Evolutionary conservation across 495 filamentous ascomycete species (phyloP).

Genomic region (Talaromyces proteolyticus): DNA sequence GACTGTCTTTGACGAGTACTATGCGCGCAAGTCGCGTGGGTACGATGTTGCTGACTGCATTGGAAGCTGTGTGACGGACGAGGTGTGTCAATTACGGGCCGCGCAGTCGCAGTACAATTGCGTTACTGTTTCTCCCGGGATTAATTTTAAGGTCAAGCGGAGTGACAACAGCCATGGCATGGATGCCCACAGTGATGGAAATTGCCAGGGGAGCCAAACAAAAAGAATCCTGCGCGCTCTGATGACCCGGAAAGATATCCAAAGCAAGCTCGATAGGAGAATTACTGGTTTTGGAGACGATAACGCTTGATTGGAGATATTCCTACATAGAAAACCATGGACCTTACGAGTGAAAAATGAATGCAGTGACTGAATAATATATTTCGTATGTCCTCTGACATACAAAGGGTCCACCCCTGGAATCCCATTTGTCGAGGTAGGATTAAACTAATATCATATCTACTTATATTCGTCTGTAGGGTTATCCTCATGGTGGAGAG

Average conservation of each 20-base stretch:
- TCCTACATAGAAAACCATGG: no score
- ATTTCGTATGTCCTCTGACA: no score
- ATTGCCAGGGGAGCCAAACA: background rate
- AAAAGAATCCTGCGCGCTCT: background rate
- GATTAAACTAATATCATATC: no score
- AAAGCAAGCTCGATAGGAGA: background rate
- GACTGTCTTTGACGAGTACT: constrained; percentile 30
- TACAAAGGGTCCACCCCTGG: no score
- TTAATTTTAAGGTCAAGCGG: constrained; percentile 19
- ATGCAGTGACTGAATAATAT: no score
- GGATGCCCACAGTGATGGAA: background rate
- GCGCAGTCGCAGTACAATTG: constrained; percentile 30
- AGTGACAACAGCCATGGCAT: background rate
- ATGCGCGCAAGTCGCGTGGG: constrained; percentile 27
- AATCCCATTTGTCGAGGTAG: no score
- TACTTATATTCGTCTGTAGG: no score
- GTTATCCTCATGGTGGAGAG: no score
- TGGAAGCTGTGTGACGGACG: constrained; percentile 24
- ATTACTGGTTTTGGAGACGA: background rate
- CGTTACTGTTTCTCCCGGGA: constrained; percentile 11
- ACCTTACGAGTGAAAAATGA: no score
- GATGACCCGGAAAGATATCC: background rate
- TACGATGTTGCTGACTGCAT: constrained; percentile 25
- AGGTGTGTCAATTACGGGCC: constrained; percentile 38
- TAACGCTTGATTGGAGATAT: no score